Evolutionary conservation across 768 basidiomycete genomes (phyloP).

Genomic region (Suillus weaverae): DNA sequence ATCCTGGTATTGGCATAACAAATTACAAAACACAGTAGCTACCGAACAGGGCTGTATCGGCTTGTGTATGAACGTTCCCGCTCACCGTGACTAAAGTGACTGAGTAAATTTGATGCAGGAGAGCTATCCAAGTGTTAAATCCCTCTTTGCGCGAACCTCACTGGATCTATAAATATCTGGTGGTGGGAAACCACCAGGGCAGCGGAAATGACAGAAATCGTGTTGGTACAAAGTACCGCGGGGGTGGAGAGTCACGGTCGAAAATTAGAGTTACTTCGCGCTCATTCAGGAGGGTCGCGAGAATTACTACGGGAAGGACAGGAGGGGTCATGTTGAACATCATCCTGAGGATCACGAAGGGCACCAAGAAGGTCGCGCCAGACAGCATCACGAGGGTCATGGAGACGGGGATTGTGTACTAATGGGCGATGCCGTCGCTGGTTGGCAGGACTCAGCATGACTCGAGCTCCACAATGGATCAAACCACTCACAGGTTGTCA

Average conservation of each 20-base stretch:
- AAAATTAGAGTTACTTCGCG: no score
- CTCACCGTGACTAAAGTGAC: neutral
- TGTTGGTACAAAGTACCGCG: neutral
- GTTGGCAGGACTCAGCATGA: no score
- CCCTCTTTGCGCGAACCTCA: neutral
- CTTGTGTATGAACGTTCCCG: neutral
- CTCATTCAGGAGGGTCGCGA: neutral
- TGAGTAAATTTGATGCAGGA: neutral
- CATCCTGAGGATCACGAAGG: no score
- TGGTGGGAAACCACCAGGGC: neutral
- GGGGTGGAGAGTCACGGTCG: no score
- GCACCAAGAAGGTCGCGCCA: neutral
- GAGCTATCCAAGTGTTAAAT: neutral
- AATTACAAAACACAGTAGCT: no score
- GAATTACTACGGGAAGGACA: neutral
- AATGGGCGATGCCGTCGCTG: no score
- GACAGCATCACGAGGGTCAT: neutral
- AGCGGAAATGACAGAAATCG: neutral
- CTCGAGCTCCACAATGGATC: neutral
- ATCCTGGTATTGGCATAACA: no score
- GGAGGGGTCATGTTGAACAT: neutral
- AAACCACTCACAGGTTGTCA: neutral
- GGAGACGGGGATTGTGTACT: neutral
- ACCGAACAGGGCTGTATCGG: neutral
- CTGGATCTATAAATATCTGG: neutral